Evolutionary conservation across 2,329 filamentous ascomycete species (phyloP), one percentile per base, ranked within the genome.

Genomic region (Grosmannia clavigera): DNA sequence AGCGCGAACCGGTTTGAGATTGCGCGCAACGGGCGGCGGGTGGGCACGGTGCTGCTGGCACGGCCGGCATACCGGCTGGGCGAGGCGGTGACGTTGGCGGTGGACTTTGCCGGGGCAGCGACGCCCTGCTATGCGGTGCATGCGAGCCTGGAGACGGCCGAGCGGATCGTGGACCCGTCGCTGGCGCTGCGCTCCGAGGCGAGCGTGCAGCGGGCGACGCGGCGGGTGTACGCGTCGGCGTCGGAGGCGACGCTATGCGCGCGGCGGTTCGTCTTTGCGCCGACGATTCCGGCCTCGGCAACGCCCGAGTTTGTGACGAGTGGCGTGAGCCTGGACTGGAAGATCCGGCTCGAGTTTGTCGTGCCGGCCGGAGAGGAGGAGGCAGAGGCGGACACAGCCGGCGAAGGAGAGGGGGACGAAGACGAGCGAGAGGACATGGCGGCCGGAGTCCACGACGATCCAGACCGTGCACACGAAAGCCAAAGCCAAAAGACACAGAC

Each of bases 1-100:
- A 92, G 88, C 68, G 83, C 87, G n/a, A 96, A 96, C 68, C 85
- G 91, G 48, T 99, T 97, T 70, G 92, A 96, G 69, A 97, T 99
- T 70, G 87, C 92, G 14, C 87, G 92, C 16, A 92, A 91, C 68
- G 92, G 92, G n/a, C 85, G 86, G 60, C 86, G 86, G n/a, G 92
- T 99, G 14, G 92, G 89, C 3, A 90, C 95, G 6, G 83, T 99
- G 60, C 91, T 92, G 73, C 81, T 99, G 38, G 88, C 92, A 5
- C 85, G 94, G 11, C 90, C 94, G 0, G 85, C 92, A 0, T 96
- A 95, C 74, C 82, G 92, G 53, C 78, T 99, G 1, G 94, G 94
- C 61, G 94, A 99, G 72, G 85, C 87, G 0, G 84, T 97, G 53
- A 89, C 85, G 14, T 86, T 90, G 65, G 87, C 85, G 0, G 82